phyloP scores from a whole-genome alignment of 176 grass and related monocot species.

The Musa acuminata region DNA sequence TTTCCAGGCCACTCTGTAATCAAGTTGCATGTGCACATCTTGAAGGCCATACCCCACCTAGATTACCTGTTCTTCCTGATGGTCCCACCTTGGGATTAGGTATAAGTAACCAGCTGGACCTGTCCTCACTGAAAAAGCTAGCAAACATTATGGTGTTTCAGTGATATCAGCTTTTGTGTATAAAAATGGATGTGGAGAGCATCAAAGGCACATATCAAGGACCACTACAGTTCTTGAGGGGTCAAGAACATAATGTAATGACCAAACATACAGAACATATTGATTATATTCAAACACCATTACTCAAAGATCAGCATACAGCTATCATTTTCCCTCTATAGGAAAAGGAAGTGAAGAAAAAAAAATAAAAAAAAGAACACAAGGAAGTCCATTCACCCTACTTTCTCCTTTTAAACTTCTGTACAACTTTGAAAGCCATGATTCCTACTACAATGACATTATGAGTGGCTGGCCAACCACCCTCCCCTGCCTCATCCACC shows the following conservation, averaged over 20 bases:
- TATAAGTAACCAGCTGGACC: too few species aligned
- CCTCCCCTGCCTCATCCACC: conserved; percentile 5
- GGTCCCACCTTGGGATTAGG: too few species aligned
- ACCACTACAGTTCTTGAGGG: neutral
- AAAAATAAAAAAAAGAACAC: conserved; percentile 5
- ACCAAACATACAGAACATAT: neutral
- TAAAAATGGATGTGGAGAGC: neutral
- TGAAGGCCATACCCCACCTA: too few species aligned
- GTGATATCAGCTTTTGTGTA: too few species aligned
- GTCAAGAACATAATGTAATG: too few species aligned
- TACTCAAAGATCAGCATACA: conserved; percentile 12
- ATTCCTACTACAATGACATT: conserved; percentile 4
- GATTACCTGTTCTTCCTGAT: too few species aligned
- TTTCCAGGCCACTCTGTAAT: too few species aligned
- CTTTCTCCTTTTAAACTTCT: conserved; percentile 7
- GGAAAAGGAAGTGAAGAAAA: conserved; percentile 2
- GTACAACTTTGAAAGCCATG: conserved; percentile 19
- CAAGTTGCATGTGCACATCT: too few species aligned
- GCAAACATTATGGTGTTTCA: too few species aligned
- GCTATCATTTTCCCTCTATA: conserved; percentile 7
- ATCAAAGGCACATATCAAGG: neutral
- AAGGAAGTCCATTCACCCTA: conserved; percentile 3
- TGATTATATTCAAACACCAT: conserved; percentile 6
- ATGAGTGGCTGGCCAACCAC: conserved; percentile 20
- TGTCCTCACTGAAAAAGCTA: too few species aligned